Percentiles rank a stretch among this genome's conserved stretches.
These are phyloP conservation scores for Jaenimonas drosophilae DNA, from an alignment of 208 protist genomes.

Conservation along the genomic window DNA sequence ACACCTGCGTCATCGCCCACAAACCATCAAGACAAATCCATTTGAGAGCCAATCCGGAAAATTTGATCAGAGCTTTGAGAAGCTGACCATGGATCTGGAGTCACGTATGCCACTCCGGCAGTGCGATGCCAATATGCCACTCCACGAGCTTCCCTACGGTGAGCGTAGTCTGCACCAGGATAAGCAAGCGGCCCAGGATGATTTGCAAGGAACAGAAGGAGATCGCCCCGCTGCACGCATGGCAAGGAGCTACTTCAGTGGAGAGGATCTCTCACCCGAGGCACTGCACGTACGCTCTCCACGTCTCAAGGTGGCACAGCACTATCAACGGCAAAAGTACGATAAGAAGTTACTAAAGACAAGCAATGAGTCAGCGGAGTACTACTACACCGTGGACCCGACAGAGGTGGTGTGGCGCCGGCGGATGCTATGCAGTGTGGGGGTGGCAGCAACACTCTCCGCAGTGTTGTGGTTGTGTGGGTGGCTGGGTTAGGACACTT, in stretches of 20 bases:
- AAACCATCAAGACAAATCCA: constrained; percentile 75
- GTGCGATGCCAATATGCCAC: constrained; percentile 43
- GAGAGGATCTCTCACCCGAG: constrained; percentile 40
- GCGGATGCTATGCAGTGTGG: constrained; percentile 11
- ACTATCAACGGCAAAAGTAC: constrained; percentile 28
- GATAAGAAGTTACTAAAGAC: constrained; percentile 65
- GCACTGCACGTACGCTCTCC: constrained; percentile 49
- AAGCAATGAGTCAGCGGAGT: constrained; percentile 40
- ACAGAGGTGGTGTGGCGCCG: constrained; percentile 15
- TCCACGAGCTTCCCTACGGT: constrained; percentile 60
- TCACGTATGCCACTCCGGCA: constrained; percentile 45
- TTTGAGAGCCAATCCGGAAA: constrained; percentile 44
- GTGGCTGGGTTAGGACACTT: not conserved
- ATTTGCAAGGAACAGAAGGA: constrained; percentile 40
- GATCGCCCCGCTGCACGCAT: constrained; percentile 48
- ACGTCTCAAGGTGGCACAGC: constrained; percentile 59
- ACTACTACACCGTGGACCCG: constrained; percentile 50
- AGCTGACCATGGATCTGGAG: constrained; percentile 56
- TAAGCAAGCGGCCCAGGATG: constrained; percentile 38
- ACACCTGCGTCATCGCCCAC: constrained; percentile 23
- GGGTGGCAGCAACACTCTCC: too few relatives aligned
- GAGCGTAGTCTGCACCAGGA: constrained; percentile 41
- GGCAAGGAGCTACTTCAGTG: constrained; percentile 62
- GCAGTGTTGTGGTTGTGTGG: not conserved
- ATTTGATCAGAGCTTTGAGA: constrained; percentile 79